Percentiles rank a stretch among this genome's conserved stretches.
phyloP scores from a whole-genome alignment of 768 basidiomycete genomes.

The Polyporus arcularius region DNA sequence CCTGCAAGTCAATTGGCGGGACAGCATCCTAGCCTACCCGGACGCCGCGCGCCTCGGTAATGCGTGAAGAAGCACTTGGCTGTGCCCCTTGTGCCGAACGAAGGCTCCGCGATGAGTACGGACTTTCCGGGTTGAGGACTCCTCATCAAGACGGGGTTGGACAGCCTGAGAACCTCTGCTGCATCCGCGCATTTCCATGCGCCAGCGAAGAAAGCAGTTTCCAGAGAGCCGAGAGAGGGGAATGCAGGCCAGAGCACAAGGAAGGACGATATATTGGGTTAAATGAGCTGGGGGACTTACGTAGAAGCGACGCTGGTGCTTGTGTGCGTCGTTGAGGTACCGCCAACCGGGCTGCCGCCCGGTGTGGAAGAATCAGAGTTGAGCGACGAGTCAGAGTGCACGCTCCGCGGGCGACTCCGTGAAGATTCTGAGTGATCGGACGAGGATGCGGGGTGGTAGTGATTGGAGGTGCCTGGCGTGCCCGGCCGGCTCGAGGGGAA shows the following conservation, averaged over 20 bases:
- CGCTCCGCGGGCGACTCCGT: slow-evolving; percentile 44
- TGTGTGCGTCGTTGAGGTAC: slow-evolving; percentile 57
- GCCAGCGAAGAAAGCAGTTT: not conserved
- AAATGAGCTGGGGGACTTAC: slow-evolving; percentile 43
- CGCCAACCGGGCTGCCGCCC: slow-evolving; percentile 39
- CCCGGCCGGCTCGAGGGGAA: slow-evolving; percentile 59
- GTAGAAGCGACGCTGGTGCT: slow-evolving; percentile 58
- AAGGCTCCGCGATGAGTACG: too few species aligned
- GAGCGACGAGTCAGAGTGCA: slow-evolving; percentile 46
- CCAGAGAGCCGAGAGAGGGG: slow-evolving; percentile 8
- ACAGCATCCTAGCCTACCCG: too few species aligned
- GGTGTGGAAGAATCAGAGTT: slow-evolving; percentile 56
- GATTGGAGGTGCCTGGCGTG: slow-evolving; percentile 54
- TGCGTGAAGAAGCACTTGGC: too few species aligned
- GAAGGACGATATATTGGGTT: slow-evolving; percentile 4
- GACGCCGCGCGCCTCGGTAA: too few species aligned
- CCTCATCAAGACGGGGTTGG: too few species aligned
- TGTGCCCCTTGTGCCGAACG: too few species aligned
- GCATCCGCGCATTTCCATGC: not conserved
- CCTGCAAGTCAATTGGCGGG: too few species aligned
- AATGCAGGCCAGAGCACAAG: slow-evolving; percentile 8
- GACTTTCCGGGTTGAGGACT: too few species aligned
- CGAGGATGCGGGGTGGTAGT: slow-evolving; percentile 48
- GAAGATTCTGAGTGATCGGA: slow-evolving; percentile 55
- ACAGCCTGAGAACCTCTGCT: too few species aligned